Base-by-base conservation (phyloP, 2,329 filamentous ascomycete species). In the Dactylonectria macrodidyma region DNA sequence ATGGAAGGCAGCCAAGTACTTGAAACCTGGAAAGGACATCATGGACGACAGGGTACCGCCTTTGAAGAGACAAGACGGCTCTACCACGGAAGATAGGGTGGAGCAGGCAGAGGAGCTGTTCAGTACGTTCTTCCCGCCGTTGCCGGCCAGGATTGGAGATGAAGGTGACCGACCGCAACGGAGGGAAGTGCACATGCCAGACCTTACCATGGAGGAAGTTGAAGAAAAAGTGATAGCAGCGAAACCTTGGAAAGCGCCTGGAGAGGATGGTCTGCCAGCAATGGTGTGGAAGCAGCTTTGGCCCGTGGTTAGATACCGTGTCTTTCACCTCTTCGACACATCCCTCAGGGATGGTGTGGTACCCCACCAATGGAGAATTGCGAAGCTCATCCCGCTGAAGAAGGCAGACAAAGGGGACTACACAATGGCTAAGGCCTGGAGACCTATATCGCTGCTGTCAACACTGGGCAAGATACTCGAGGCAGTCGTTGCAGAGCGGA, bases 31-130 rank as follows among this genome's bases (percentile, higher is more conserved):
- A n/a, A n/a, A 77, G 73, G 69, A 61, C 6, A 60, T 66, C 6
- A 66, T 64, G 30, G 69, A 68, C 46, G 69, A 65, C 44, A 75
- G 73, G 60, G 66, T 75, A 19, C 74, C 73, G 34, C 69, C 59
- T 16, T 58, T 74, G 36, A 66, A 33, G 6, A 69, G 59, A 36
- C 60, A 46, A 44, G 71, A 75, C 48, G 64, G 70, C 5, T 67
- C 65, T 34, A 50, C 8, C 12, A 71, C 68, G 3, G 56, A 26
- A n/a, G 55, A 64, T 38, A 34, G 47, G 16, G 61, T 22, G 33
- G 68, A 72, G 22, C 59, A 73, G n/a, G n/a, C n/a, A n/a, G n/a
- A n/a, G n/a, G n/a, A n/a, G n/a, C n/a, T n/a, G n/a, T n/a, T n/a
- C n/a, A 50, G 55, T 38, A 62, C 59, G 3, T 57, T 19, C 41